Percentiles rank a stretch among this genome's conserved stretches.
Conservation (phyloP, 495 filamentous ascomycete species). For the Cenococcum geophilum region DNA sequence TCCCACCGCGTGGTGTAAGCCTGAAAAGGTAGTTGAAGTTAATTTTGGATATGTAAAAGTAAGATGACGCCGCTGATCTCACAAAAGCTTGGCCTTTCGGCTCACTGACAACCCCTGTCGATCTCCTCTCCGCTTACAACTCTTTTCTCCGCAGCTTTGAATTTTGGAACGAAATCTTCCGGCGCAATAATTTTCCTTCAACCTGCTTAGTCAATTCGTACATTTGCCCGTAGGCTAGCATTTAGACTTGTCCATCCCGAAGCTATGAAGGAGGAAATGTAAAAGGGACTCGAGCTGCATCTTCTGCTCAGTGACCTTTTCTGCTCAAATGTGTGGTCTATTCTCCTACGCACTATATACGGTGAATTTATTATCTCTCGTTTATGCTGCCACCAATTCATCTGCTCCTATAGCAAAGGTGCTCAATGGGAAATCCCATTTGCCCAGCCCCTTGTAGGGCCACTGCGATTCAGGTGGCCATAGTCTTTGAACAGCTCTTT, state of each 20-base stretch:
- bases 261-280: background rate
- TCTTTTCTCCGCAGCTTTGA: background rate
- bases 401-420: constrained; percentile 2
- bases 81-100: background rate
- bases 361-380: background rate
- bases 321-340: background rate
- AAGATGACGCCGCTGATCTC: background rate
- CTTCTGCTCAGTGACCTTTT: too few species aligned
- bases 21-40: background rate
- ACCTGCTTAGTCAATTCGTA: background rate
- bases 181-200: constrained; percentile 1
- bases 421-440: constrained; percentile 37
- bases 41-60: background rate
- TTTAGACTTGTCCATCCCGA: background rate
- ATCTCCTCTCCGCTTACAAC: background rate
- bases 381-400: constrained; percentile 5
- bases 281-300: background rate
- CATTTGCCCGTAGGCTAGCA: background rate
- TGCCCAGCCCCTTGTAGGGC: constrained; percentile 7
- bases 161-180: background rate
- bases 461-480: constrained; percentile 38
- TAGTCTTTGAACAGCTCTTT: constrained; percentile 44
- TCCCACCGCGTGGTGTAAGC: background rate
- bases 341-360: background rate
- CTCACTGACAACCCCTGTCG: too few species aligned